Percentiles rank a stretch among this genome's conserved stretches.
Conservation (phyloP, 805 yeast species). For the Candida verbasci region DNA sequence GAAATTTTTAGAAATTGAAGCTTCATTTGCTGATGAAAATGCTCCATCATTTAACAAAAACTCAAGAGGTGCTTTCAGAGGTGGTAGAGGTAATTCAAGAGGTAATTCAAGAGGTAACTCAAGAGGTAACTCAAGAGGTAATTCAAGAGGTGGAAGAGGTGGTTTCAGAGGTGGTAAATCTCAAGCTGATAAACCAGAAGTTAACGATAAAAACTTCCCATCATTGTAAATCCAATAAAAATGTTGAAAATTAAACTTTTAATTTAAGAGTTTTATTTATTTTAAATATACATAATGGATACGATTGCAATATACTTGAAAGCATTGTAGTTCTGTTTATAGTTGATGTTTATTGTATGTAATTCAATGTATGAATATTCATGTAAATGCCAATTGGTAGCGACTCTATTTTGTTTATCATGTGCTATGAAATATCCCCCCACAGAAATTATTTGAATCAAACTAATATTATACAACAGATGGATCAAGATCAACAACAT, state of each 20-base stretch:
- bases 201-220: constrained; percentile 69
- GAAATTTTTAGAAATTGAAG: constrained; percentile 69
- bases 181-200: constrained; percentile 25
- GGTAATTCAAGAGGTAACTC: constrained; percentile 34
- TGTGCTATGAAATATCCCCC: constrained; percentile 4
- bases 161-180: constrained; percentile 45
- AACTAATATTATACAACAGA: background rate
- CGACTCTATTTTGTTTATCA: background rate
- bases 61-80: constrained; percentile 26
- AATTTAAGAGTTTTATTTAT: no score
- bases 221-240: constrained; percentile 44
- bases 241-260: background rate
- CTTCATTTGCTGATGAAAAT: constrained; percentile 60
- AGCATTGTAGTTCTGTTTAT: background rate
- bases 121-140: constrained; percentile 32
- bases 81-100: constrained; percentile 29
- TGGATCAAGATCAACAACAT: constrained; percentile 2
- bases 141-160: constrained; percentile 37
- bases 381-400: background rate
- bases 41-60: constrained; percentile 27
- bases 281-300: background rate
- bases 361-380: background rate
- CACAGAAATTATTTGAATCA: background rate
- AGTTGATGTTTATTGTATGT: background rate
- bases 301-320: background rate